Percentiles rank a stretch among this genome's conserved stretches.
These are phyloP conservation scores for Macrolepiota fuliginosa DNA, from an alignment of 768 basidiomycete species.

Conservation along the genomic window DNA sequence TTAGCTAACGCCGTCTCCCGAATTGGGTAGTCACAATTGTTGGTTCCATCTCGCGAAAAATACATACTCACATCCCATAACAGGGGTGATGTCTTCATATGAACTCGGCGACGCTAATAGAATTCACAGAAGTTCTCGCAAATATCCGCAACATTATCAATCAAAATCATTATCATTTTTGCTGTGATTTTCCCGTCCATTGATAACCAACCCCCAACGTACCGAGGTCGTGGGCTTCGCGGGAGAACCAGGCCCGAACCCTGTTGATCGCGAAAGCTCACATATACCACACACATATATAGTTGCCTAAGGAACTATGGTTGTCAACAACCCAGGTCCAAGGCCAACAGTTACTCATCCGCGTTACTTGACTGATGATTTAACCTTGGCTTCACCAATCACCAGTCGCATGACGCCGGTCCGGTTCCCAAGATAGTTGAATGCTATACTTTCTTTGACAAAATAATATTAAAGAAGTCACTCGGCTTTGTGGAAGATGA, in stretches of 20 bases:
- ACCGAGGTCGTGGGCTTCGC: neutral
- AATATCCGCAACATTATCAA: neutral
- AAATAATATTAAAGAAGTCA: neutral
- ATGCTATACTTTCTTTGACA: neutral
- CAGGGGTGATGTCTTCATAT: neutral
- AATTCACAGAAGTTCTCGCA: neutral
- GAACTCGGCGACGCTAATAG: neutral
- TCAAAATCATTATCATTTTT: neutral
- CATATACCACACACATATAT: neutral
- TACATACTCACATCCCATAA: neutral
- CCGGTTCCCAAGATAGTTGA: neutral
- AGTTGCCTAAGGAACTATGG: neutral
- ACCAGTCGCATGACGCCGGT: neutral
- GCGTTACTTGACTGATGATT: neutral
- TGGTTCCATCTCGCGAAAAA: neutral
- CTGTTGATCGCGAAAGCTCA: neutral
- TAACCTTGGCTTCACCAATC: constrained; percentile 5
- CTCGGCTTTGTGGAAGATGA: neutral
- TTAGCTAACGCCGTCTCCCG: neutral
- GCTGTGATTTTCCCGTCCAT: neutral
- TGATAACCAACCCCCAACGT: neutral
- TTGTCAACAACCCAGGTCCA: neutral
- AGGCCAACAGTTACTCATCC: neutral
- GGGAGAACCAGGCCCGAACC: neutral
- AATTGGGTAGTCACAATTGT: neutral